A percentile compares a stretch with the other conserved stretches of the same genome.
phyloP scores from a whole-genome alignment of 2,329 filamentous ascomycete genomes.

The Colletotrichum shisoi region DNA sequence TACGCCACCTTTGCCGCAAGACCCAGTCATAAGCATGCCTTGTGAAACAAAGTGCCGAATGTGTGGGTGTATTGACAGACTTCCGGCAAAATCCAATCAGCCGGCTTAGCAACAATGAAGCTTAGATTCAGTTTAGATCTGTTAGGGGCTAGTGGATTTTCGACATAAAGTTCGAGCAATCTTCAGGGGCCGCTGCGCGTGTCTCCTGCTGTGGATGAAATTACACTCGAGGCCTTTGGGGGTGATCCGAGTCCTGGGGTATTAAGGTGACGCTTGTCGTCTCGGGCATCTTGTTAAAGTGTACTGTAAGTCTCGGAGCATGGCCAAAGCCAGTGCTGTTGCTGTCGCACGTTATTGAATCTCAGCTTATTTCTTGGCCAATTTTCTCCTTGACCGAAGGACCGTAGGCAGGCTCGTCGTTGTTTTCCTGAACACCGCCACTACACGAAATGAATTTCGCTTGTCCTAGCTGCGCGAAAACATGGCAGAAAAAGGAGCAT shows the following conservation, averaged over 20 bases:
- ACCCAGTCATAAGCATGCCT: not conserved
- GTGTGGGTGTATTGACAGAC: not conserved
- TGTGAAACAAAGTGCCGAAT: not conserved
- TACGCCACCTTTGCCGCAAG: not conserved
- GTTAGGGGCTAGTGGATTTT: not conserved
- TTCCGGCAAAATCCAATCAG: not conserved
- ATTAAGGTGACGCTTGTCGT: not conserved
- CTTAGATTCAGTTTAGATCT: not conserved
- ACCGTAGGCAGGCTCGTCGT: not conserved
- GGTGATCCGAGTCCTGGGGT: not conserved
- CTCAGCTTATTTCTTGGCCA: not conserved
- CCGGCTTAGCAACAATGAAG: not conserved
- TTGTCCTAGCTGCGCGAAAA: constrained; percentile 1
- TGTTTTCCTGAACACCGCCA: not conserved
- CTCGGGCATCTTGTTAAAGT: not conserved
- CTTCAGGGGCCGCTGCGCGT: not conserved
- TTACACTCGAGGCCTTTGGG: not conserved
- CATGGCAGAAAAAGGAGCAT: not conserved
- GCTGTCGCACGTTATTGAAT: not conserved
- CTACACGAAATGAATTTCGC: constrained; percentile 1
- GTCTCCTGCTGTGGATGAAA: not conserved
- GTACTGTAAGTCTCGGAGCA: not conserved
- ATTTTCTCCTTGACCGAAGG: not conserved
- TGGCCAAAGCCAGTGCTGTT: not conserved
- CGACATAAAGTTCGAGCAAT: not conserved